Percentiles rank a stretch among this genome's conserved stretches.
Conservation (phyloP, 257 asterid genomes). For the Przewalskia tangutica region DNA sequence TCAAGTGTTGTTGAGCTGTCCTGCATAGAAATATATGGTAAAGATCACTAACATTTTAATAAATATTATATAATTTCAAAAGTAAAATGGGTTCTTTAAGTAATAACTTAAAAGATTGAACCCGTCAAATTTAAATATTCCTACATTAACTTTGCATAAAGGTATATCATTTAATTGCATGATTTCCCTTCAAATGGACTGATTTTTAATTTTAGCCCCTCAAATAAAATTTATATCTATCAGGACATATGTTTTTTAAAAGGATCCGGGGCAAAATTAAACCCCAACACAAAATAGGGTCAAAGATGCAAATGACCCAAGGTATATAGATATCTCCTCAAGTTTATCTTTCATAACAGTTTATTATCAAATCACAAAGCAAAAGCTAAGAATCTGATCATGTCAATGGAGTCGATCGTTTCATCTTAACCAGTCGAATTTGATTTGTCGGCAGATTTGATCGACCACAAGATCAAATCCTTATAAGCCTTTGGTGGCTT, state of each 20-base stretch:
- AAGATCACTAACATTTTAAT: too few species aligned
- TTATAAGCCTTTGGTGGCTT: neutral
- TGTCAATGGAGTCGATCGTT: neutral
- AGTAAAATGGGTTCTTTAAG: neutral
- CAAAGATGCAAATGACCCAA: too few species aligned
- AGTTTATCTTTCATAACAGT: neutral
- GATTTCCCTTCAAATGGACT: too few species aligned
- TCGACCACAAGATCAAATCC: neutral
- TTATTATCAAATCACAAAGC: neutral
- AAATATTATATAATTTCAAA: neutral
- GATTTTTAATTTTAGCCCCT: too few species aligned
- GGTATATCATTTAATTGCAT: too few species aligned
- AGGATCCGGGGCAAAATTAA: too few species aligned
- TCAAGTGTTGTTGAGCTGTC: too few species aligned
- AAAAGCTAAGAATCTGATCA: neutral
- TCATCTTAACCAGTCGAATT: neutral
- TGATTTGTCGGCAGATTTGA: neutral
- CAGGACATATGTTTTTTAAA: too few species aligned
- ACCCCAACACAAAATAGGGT: too few species aligned
- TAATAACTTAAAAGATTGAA: neutral
- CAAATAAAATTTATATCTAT: too few species aligned
- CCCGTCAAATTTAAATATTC: neutral
- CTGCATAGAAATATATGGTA: too few species aligned
- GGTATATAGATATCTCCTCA: neutral
- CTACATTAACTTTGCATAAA: neutral